Base-by-base conservation (phyloP, 75 land plant genomes). In the Larix kaempferi region DNA sequence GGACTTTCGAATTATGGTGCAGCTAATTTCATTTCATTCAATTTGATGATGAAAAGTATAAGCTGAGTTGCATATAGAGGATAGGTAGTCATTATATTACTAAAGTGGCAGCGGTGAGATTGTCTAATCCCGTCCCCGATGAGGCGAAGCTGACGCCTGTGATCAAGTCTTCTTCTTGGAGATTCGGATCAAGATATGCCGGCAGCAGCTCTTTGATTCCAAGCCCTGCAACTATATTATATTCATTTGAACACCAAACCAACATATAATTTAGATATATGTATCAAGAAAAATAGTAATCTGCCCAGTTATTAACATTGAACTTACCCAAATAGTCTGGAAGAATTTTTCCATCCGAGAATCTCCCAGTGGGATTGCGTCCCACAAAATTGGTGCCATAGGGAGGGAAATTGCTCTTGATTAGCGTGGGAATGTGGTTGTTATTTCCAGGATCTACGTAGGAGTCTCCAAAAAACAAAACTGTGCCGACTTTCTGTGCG, bases 401-500 rank as follows among this genome's bases (percentile, higher is more conserved):
- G 4, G 84, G 84, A 52, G 76, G 80, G 56, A 78, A 69, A 60
- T 82, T 44, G 10, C 66, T 55, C 22, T 22, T 49, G 7, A n/a
- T 35, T 5, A 73, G 16, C 13, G 80, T 82, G 44, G 8, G 37
- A 25, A 78, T 39, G 27, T 25, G 60, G 19, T 82, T 57, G 56
- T 82, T 82, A 52, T 82, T 82, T 13, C 84, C 84, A 16, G 82
- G 33, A 62, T 82, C 84, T 17, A 54, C 80, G 1, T 65, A 78
- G 1, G 84, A 82, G 71, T 82, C 80, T 22, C 84, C 84, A 59
- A 78, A 82, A 54, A 73, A 19, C 21, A 80, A 72, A 60, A 82
- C 11, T 14, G 76, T 80, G 19, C 8, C 44, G 5, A 67, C 49
- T 6, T 44, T 44, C 49, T 44, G 49, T 44, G 49, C 49, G n/a